Base-by-base conservation (phyloP, 176 grass and related monocot species). In the Raddia guianensis region DNA sequence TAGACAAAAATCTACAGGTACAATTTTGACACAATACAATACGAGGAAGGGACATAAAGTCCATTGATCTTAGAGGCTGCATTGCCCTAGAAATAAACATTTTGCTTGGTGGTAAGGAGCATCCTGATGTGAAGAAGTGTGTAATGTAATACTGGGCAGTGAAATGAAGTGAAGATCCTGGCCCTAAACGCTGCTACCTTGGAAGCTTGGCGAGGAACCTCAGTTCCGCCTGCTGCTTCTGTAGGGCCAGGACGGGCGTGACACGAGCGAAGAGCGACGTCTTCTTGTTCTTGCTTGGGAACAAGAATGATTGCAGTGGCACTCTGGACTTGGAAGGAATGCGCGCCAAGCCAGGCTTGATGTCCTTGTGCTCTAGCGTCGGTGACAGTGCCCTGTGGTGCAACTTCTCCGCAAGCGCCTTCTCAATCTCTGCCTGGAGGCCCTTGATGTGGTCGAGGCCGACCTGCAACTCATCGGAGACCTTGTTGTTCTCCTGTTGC, bases 401-500 rank as follows among this genome's bases (percentile, higher is more conserved):
- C 27, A 27, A 21, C 75, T 57, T 66, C 53, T 89, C 91, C 0
- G 75, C 61, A 12, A 95, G 51, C n/a, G 76, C 69, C 85, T 90
- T 90, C 70, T 91, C 88, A 15, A 93, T 84, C 63, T 95, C 88
- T 3, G 72, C 82, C 49, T 93, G 92, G 19, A 98, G 84, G 11
- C 78, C 88, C 49, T 87, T 89, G n/a, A 98, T 84, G 61, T 95
- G 88, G 68, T 95, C 88, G 12, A 91, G 54, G 20, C 92, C 92
- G 0, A 84, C 86, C 50, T 91, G 92, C 19, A 98, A 77, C 86
- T 95, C 92, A 19, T 91, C 93, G 0, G 86, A 87, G 19, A 98
- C 88, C 58, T 84, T 72, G 63, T 86, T 95, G 77, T 98, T 95
- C 78, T 98, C 96, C 61, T 93, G 96, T 66, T 93, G 86, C 96